These are phyloP conservation scores for Alternaria sp. DNA, from an alignment of 2,329 filamentous ascomycete genomes.

Conservation along the genomic window DNA sequence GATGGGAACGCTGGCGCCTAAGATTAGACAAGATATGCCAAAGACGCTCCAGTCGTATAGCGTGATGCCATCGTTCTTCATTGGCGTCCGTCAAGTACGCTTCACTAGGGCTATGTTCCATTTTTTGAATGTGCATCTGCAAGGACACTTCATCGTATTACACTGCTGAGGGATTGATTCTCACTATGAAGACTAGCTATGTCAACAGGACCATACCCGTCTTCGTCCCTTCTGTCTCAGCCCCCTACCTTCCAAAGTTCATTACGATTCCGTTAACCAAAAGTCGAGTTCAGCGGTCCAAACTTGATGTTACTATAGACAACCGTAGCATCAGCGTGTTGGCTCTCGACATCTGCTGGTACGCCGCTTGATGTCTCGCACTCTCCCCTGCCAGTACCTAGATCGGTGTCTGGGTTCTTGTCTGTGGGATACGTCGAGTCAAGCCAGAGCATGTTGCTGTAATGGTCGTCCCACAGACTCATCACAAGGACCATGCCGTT, in stretches of 20 bases:
- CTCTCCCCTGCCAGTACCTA: conserved; percentile 44
- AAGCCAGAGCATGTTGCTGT: conserved; percentile 76
- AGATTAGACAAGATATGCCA: too few species aligned
- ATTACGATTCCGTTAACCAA: conserved; percentile 14
- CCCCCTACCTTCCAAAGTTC: not conserved
- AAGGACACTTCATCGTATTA: not conserved
- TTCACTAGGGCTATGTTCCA: not conserved
- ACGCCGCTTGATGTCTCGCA: conserved; percentile 36
- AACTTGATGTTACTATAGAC: conserved; percentile 44
- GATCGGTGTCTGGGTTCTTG: conserved; percentile 31
- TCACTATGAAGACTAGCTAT: not conserved
- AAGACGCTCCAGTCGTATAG: too few species aligned
- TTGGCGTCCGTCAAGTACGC: too few species aligned
- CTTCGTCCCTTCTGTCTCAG: not conserved
- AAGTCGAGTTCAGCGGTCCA: conserved; percentile 42
- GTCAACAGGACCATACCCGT: not conserved
- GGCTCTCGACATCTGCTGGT: conserved; percentile 40
- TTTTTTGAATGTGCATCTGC: not conserved
- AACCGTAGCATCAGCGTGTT: conserved; percentile 32
- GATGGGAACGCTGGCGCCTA: too few species aligned
- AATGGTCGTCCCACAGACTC: conserved; percentile 70
- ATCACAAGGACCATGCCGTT: conserved; percentile 71
- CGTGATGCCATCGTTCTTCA: too few species aligned
- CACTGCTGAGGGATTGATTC: not conserved
- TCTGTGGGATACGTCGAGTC: conserved; percentile 68